A percentile compares a stretch with the other conserved stretches of the same genome.
Evolutionary conservation across 345 rosid species (phyloP).

Genomic region (Streptanthus diversifolius): DNA sequence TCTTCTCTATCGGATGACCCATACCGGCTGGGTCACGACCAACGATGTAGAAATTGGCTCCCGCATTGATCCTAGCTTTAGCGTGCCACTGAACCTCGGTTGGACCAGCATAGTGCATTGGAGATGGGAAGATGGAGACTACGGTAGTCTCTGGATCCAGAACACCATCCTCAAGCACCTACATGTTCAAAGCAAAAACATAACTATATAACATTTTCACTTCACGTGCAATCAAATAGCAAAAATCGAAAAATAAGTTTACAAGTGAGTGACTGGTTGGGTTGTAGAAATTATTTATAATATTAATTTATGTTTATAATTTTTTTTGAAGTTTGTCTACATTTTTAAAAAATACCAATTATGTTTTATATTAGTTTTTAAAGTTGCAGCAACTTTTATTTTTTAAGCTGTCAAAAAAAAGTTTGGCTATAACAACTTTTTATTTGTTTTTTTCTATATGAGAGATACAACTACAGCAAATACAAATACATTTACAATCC

Average conservation of each 20-base stretch:
- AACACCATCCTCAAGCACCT: conserved; percentile 96
- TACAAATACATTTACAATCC: no score
- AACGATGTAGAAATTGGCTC: conserved; percentile 96
- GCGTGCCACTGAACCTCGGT: conserved; percentile 99
- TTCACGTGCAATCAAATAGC: neutral
- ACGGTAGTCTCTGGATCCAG: conserved; percentile 97
- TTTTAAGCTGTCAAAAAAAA: no score
- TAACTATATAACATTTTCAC: neutral
- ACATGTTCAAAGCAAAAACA: conserved; percentile 6
- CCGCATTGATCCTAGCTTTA: conserved; percentile 93
- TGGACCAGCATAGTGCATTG: conserved; percentile 97
- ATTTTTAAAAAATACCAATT: no score
- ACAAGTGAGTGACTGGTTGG: no score
- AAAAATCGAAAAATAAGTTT: neutral
- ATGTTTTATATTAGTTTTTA: no score
- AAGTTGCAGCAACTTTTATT: no score
- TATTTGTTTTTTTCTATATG: no score
- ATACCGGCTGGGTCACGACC: conserved; percentile 99
- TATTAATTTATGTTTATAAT: no score
- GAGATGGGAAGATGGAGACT: conserved; percentile 95
- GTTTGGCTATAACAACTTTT: no score
- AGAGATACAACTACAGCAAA: no score
- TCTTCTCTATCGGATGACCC: conserved; percentile 85
- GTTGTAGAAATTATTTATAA: no score
- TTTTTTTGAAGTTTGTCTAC: no score